These are phyloP conservation scores for Xylaria sp. DNA, from an alignment of 2,329 filamentous ascomycete species.

Conservation along the genomic window DNA sequence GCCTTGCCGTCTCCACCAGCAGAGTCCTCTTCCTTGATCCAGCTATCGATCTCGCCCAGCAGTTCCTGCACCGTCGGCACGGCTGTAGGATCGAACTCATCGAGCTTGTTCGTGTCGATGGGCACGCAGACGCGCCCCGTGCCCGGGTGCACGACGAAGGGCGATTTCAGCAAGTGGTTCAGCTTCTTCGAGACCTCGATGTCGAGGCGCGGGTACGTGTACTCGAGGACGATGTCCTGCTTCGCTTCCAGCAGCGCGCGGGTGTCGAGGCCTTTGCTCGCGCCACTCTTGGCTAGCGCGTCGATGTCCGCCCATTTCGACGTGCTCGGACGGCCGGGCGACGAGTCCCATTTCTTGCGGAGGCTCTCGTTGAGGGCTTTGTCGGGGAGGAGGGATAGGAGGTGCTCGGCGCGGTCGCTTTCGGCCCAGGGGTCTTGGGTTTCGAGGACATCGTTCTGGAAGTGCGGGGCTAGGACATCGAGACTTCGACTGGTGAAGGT, in stretches of 20 bases:
- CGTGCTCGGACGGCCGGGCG: conserved; percentile 78
- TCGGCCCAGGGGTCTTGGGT: conserved; percentile 87
- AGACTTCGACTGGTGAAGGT: conserved; percentile 72
- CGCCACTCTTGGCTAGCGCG: conserved; percentile 79
- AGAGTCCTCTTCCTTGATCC: conserved; percentile 54
- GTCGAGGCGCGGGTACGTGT: conserved; percentile 96
- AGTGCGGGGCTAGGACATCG: conserved; percentile 84
- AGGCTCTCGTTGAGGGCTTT: conserved; percentile 79
- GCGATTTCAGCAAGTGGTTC: conserved; percentile 96
- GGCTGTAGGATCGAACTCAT: conserved; percentile 84
- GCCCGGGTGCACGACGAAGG: conserved; percentile 95
- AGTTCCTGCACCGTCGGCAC: conserved; percentile 92
- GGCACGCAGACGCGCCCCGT: conserved; percentile 96
- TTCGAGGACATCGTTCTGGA: conserved; percentile 82
- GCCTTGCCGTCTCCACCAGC: conserved; percentile 42
- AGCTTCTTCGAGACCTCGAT: conserved; percentile 97
- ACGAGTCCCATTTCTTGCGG: conserved; percentile 89
- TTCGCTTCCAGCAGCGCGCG: conserved; percentile 85
- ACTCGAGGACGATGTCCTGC: conserved; percentile 95
- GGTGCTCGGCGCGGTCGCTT: conserved; percentile 76
- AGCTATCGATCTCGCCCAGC: conserved; percentile 86
- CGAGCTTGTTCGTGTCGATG: conserved; percentile 79
- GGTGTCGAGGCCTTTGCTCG: conserved; percentile 76
- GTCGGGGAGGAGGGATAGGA: conserved; percentile 88
- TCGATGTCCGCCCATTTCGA: conserved; percentile 97